Evolutionary conservation across 176 grass and related monocot genomes (phyloP).

Genomic region (Musa acuminata): DNA sequence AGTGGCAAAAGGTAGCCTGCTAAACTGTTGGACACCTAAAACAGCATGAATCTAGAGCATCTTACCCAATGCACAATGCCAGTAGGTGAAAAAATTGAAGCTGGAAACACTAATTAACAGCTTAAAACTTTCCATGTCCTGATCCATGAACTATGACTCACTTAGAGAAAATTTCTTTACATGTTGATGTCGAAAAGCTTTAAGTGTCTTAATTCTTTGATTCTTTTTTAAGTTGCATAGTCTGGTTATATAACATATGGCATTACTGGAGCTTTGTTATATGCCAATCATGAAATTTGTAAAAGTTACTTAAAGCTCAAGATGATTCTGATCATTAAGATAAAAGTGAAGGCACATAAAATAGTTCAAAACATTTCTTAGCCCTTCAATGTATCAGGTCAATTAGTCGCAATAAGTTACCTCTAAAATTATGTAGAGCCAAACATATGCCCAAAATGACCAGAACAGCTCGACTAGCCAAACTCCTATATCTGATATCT

Average conservation of each 20-base stretch:
- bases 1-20: too few relatives aligned
- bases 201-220: too few relatives aligned
- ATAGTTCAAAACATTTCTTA: neutral
- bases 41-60: too few relatives aligned
- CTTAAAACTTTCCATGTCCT: too few relatives aligned
- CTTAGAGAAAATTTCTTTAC: too few relatives aligned
- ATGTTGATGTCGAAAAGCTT: too few relatives aligned
- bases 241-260: neutral
- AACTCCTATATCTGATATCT: slow-evolving; percentile 81
- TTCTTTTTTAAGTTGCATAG: too few relatives aligned
- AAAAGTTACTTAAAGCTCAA: neutral
- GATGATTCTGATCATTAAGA: neutral
- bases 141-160: too few relatives aligned
- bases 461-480: slow-evolving; percentile 78
- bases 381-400: neutral
- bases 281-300: neutral
- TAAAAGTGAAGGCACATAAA: neutral
- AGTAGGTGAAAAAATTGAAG: neutral
- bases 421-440: slow-evolving; percentile 86
- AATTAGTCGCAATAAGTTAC: slow-evolving; percentile 23
- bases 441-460: slow-evolving; percentile 94
- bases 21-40: too few relatives aligned
- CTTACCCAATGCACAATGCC: neutral
- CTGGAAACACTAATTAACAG: too few relatives aligned
- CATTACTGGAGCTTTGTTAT: neutral